Base-by-base conservation (phyloP, 805 yeast genomes). In the Candida hungchunana region DNA sequence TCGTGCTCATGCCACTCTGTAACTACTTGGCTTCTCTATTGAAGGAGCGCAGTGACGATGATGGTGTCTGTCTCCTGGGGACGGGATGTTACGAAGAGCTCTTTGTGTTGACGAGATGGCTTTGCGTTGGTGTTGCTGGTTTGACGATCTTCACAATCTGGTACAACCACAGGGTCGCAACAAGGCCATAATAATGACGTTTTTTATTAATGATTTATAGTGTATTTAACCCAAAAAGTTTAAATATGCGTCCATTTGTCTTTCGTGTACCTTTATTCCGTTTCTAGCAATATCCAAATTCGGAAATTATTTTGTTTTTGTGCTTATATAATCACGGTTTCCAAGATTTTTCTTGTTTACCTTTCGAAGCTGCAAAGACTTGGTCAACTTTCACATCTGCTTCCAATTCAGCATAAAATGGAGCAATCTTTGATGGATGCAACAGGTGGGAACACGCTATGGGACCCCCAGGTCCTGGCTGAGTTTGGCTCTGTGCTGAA, bases 21-120 rank as follows among this genome's bases (percentile, higher is more conserved):
- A 69, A 68, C 37, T 62, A 67, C 32, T 71, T 83, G 46, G 87
- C 86, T 2, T 37, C 47, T 8, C 69, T 73, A 21, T 67, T 82
- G 44, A 79, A 76, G 44, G 36, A 40, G 3, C 56, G 65, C 23
- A 65, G 73, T 30, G 62, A 57, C 26, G 57, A 56, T 5, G 65
- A 68, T 22, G 65, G 66, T 12, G 56, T 64, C 6, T 75, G 81
- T 39, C 44, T 48, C 5, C 47, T 55, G 18, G 80, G 81, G 0
- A 56, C 56, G 3, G 29, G 30, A 7, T 76, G 82, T 46, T 81
- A 80, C 51, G 53, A 56, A 29, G 63, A 66, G 19, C 63, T 72
- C 0, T 69, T 68, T 33, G 42, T 50, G 22, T 28, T 59, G 4
- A 59, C 64, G 1, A 44, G 47, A 17, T 30, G 45, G 19, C 19